Evolutionary conservation across 768 basidiomycete genomes (phyloP), one percentile per base, ranked within the genome.

Genomic region (Tulasnella sp.): DNA sequence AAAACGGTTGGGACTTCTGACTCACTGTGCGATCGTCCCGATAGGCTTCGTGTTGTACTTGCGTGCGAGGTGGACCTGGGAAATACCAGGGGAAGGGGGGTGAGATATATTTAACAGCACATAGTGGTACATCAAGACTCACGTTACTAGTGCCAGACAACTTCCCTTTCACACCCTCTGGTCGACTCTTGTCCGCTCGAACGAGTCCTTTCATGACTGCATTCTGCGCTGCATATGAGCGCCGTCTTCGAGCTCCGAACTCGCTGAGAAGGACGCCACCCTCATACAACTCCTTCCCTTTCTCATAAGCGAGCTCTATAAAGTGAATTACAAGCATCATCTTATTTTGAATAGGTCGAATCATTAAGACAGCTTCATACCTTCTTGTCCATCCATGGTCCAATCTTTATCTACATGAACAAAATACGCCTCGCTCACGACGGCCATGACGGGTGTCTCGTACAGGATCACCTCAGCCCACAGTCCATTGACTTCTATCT

Each of bases 361-460:
- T 15, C 12, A 42, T 12, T 49, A 25, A 22, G 1, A 55, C 30
- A 45, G 31, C 34, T 34, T 17, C 9, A 43, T 29, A 53, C 71
- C 84, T 71, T 80, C 75, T 70, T 92, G 90, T 3, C 83, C 82
- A n/a, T 84, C 81, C 62, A 92, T 82, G 56, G 70, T 79, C 94
- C 94, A 99, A 65, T 93, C 84, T 1, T 76, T 85, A 64, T 79
- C 78, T 38, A 81, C 83, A 17, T 77, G 76, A 19, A 72, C 76
- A 72, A 94, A 99, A 72, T 90, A 94, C 21, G 82, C 81, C 69
- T 99, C 92, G 66, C 88, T 91, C 52, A 99, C 74, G 63, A 82
- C 82, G 12, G 92, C 83, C 91, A 98, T 92, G 52, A 98, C 73
- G 1, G 92, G 93, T 1, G 97, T 92, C 72, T 98, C 96, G 83